A percentile compares a stretch with the other conserved stretches of the same genome.
Conservation (phyloP, 768 basidiomycete species). For the Boletus tylopilopsis region DNA sequence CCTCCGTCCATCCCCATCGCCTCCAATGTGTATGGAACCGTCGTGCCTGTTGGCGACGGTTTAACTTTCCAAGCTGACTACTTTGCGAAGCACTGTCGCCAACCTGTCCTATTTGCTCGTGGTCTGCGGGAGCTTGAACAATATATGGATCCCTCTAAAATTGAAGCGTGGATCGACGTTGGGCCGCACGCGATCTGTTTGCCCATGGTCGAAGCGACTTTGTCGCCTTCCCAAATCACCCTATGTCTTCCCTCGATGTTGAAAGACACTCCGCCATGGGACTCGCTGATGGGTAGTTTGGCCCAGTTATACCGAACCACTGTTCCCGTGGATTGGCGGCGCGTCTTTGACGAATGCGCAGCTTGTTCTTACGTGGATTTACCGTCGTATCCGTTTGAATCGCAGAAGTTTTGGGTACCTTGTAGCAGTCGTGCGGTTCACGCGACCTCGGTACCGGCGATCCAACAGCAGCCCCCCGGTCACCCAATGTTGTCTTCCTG, state of each 20-base stretch:
- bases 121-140: conserved; percentile 43
- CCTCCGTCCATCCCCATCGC: conserved; percentile 55
- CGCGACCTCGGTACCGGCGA: neutral
- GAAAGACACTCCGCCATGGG: conserved; percentile 42
- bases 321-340: conserved; percentile 49
- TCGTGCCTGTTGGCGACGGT: conserved; percentile 51
- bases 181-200: conserved; percentile 59
- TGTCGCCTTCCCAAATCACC: conserved; percentile 28
- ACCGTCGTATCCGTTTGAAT: conserved; percentile 62
- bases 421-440: conserved; percentile 32
- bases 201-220: conserved; percentile 47
- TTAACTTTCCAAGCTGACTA: conserved; percentile 48
- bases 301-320: conserved; percentile 44
- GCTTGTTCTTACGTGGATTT: conserved; percentile 44
- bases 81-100: conserved; percentile 54
- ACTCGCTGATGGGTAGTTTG: conserved; percentile 43
- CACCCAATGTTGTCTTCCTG: conserved; percentile 40
- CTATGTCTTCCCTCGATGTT: conserved; percentile 50
- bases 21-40: conserved; percentile 56
- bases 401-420: conserved; percentile 53
- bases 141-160: conserved; percentile 20
- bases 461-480: conserved; percentile 12
- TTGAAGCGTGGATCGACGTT: conserved; percentile 60
- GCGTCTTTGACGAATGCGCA: conserved; percentile 45
- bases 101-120: conserved; percentile 52